phyloP scores from a whole-genome alignment of 148 eudicot species.

The Spergularia bocconei region DNA sequence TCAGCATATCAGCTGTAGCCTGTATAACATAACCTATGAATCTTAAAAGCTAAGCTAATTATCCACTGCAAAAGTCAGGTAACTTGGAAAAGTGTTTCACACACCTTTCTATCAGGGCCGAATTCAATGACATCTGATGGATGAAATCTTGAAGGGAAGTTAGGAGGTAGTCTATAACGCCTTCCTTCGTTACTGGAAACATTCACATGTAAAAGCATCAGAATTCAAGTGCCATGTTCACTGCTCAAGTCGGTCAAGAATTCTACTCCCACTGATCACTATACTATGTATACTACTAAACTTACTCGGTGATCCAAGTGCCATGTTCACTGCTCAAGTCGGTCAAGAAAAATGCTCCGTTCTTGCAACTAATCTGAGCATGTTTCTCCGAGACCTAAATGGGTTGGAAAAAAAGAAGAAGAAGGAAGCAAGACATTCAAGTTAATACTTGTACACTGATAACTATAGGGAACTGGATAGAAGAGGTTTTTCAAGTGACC shows the following conservation, averaged over 20 bases:
- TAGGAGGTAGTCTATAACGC: constrained; percentile 65
- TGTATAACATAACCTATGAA: too few species aligned
- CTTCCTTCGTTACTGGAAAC: constrained; percentile 70
- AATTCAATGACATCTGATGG: constrained; percentile 73
- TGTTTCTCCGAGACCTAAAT: constrained; percentile 68
- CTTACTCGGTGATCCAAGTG: constrained; percentile 83
- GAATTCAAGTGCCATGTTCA: constrained; percentile 62
- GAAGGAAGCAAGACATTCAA: not conserved
- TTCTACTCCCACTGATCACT: too few species aligned
- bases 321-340: constrained; percentile 85
- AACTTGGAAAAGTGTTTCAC: too few species aligned
- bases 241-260: constrained; percentile 68
- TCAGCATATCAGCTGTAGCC: not conserved
- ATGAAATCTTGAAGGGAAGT: constrained; percentile 68
- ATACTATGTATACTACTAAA: not conserved
- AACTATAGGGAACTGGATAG: not conserved
- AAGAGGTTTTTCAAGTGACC: constrained; percentile 33
- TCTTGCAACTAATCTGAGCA: constrained; percentile 65
- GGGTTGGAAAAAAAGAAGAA: not conserved
- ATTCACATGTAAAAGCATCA: constrained; percentile 5
- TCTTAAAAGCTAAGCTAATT: not conserved
- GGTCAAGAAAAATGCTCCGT: constrained; percentile 63
- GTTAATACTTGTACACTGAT: not conserved
- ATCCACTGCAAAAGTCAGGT: too few species aligned
- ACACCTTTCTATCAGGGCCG: constrained; percentile 72